Percentiles rank a stretch among this genome's conserved stretches.
phyloP scores from a whole-genome alignment of 495 filamentous ascomycete species.

The Friedmanniomyces endolithicus region DNA sequence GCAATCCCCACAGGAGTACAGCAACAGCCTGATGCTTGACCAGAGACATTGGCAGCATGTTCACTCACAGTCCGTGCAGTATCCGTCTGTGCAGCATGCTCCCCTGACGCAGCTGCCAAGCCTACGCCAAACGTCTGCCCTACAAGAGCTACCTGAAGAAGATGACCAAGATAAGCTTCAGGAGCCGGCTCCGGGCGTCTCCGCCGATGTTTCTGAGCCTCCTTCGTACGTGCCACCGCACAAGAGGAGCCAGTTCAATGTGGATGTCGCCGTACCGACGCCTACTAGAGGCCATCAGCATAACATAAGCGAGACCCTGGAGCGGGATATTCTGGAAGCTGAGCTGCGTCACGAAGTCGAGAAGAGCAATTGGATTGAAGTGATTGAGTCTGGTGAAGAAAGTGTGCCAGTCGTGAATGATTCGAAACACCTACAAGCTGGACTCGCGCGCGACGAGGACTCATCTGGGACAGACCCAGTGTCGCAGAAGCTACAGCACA shows the following conservation, averaged over 20 bases:
- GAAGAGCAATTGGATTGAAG: conserved; percentile 5
- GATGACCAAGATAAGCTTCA: conserved; percentile 35
- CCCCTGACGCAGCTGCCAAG: conserved; percentile 40
- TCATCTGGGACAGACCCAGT: neutral
- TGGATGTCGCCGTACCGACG: conserved; percentile 50
- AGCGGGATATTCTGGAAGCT: conserved; percentile 75
- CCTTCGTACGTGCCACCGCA: conserved; percentile 19
- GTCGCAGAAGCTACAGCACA: conserved; percentile 7
- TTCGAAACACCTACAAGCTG: neutral
- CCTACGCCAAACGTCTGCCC: conserved; percentile 43
- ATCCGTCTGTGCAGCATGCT: conserved; percentile 10
- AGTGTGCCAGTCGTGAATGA: neutral
- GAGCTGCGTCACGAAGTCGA: conserved; percentile 52
- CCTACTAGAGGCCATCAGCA: conserved; percentile 49
- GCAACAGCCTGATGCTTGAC: conserved; percentile 3
- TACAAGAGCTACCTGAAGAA: conserved; percentile 42
- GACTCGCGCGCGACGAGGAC: neutral
- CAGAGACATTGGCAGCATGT: conserved; percentile 7
- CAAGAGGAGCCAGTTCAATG: conserved; percentile 33
- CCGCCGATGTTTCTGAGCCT: conserved; percentile 25
- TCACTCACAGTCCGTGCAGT: conserved; percentile 30
- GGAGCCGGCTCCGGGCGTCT: conserved; percentile 34
- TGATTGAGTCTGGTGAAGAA: neutral
- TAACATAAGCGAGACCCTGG: conserved; percentile 59
- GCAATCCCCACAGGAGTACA: conserved; percentile 15